phyloP scores from a whole-genome alignment of 2,329 filamentous ascomycete genomes.

The Knufia petricola region DNA sequence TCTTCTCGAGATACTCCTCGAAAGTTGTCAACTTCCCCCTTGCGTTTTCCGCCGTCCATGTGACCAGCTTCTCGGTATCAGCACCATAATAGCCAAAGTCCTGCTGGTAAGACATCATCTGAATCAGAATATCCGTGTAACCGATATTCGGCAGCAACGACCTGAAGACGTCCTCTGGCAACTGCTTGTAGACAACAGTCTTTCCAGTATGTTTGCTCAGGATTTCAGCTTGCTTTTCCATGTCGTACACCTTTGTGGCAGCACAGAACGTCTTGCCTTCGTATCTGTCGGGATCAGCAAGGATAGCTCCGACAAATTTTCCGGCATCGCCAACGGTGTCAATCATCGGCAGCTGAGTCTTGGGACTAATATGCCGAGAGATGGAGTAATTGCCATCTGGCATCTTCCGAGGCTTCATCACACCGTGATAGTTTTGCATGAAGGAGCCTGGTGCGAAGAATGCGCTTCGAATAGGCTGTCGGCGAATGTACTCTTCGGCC shows the following conservation, averaged over 20 bases:
- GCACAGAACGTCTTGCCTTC: conserved; percentile 30
- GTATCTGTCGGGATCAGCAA: conserved; percentile 30
- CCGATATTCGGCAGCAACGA: conserved; percentile 16
- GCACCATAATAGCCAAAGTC: conserved; percentile 32
- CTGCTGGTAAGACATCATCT: conserved; percentile 25
- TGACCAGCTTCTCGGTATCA: conserved; percentile 25
- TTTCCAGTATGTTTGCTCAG: conserved; percentile 31
- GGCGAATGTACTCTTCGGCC: conserved; percentile 46
- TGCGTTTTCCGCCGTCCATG: conserved; percentile 20
- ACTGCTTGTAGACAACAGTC: conserved; percentile 27
- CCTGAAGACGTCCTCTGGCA: conserved; percentile 22
- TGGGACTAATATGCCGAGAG: conserved; percentile 14
- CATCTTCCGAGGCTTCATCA: conserved; percentile 21
- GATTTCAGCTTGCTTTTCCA: conserved; percentile 26
- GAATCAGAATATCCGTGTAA: conserved; percentile 13
- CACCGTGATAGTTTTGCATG: conserved; percentile 40
- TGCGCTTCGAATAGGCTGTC: conserved; percentile 39
- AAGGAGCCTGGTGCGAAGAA: conserved; percentile 48
- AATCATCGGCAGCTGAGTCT: conserved; percentile 26
- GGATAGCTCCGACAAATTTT: conserved; percentile 29
- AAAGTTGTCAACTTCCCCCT: conserved; percentile 27
- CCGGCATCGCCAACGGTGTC: conserved; percentile 31
- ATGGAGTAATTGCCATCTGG: conserved; percentile 26
- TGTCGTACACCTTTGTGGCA: conserved; percentile 26
- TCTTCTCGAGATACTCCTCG: conserved; percentile 28